These are phyloP conservation scores for Picocystis sp. DNA, from an alignment of 163 green algal species.

Conservation along the genomic window DNA sequence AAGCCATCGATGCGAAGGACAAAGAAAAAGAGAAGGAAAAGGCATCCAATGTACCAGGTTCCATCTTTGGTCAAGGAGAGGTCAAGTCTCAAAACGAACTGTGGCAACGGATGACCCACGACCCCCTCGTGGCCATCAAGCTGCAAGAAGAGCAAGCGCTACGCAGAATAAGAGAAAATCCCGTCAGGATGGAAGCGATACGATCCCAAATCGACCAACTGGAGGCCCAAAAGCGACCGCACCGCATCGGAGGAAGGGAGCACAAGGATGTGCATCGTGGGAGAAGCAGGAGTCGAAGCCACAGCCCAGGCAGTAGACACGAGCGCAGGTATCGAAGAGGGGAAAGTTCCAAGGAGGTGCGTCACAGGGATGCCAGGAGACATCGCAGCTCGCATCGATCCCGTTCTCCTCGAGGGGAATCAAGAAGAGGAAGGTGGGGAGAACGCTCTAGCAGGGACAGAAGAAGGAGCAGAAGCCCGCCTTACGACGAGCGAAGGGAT, in stretches of 20 bases:
- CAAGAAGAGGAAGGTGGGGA: no score
- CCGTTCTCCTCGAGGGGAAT: no score
- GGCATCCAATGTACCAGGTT: constrained; percentile 2
- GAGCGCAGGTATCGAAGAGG: no score
- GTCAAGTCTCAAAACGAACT: constrained; percentile 15
- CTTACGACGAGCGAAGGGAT: no score
- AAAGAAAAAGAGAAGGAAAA: constrained; percentile 5
- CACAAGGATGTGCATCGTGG: neutral
- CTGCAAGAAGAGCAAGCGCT: constrained; percentile 22
- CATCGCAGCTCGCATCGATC: no score
- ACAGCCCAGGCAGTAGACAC: neutral
- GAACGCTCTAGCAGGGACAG: no score
- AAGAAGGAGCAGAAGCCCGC: no score
- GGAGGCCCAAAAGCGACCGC: neutral
- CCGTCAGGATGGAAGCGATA: constrained; percentile 21
- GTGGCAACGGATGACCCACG: constrained; percentile 19
- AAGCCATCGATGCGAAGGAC: constrained; percentile 5
- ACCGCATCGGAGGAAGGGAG: neutral
- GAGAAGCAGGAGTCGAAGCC: constrained; percentile 1
- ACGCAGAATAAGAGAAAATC: constrained; percentile 16
- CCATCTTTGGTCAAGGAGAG: constrained; percentile 8
- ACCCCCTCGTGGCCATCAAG: constrained; percentile 20
- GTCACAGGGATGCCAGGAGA: no score
- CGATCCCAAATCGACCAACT: constrained; percentile 12
- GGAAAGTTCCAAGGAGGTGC: no score